A percentile compares a stretch with the other conserved stretches of the same genome.
phyloP scores from a whole-genome alignment of 306 rosid genomes.

The Vigna radiata region DNA sequence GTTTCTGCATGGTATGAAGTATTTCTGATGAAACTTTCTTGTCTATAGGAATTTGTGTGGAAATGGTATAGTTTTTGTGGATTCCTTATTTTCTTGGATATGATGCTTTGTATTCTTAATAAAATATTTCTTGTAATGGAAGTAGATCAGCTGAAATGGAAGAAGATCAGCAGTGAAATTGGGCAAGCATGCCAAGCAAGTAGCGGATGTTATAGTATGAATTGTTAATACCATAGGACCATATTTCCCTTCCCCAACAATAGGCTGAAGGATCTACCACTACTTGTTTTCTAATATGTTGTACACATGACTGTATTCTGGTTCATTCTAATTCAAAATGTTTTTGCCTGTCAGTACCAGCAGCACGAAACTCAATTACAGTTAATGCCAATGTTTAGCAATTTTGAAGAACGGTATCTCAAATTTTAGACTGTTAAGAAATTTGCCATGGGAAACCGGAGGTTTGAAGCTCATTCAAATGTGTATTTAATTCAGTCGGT shows the following conservation, averaged over 20 bases:
- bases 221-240: constrained; percentile 34
- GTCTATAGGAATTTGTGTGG: constrained; percentile 3
- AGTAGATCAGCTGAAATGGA: constrained; percentile 34
- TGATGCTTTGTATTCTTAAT: not conserved
- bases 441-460: not conserved
- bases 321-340: constrained; percentile 34
- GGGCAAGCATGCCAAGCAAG: constrained; percentile 28
- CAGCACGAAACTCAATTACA: not conserved
- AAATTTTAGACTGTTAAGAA: not conserved
- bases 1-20: constrained; percentile 7
- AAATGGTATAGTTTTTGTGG: not conserved
- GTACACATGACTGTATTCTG: constrained; percentile 23
- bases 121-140: not conserved
- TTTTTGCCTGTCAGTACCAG: constrained; percentile 1
- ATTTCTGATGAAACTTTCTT: constrained; percentile 19
- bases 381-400: not conserved
- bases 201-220: constrained; percentile 30
- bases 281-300: constrained; percentile 24
- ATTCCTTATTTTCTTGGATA: constrained; percentile 1
- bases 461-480: not conserved
- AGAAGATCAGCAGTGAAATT: constrained; percentile 26
- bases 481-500: not conserved
- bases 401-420: not conserved
- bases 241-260: constrained; percentile 27
- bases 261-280: not conserved